Evolutionary conservation across 495 filamentous ascomycete species (phyloP).

Genomic region (Stereocaulon alpinum): DNA sequence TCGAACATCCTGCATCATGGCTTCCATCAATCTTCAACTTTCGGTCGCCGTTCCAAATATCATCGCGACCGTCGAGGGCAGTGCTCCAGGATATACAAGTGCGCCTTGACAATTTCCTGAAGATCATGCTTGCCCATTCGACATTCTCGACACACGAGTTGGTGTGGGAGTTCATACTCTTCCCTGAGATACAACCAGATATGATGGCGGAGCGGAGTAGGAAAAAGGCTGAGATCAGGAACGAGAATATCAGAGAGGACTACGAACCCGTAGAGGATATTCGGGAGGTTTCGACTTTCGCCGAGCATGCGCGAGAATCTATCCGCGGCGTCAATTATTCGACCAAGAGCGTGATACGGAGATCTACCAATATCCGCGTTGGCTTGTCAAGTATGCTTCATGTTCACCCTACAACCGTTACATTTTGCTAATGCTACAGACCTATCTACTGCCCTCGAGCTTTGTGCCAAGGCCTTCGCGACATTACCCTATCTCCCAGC

Average conservation of each 20-base stretch:
- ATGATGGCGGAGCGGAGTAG: constrained; percentile 83
- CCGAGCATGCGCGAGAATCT: constrained; percentile 78
- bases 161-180: constrained; percentile 98
- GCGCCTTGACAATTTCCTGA: constrained; percentile 75
- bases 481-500: constrained; percentile 57
- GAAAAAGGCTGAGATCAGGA: constrained; percentile 70
- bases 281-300: constrained; percentile 86
- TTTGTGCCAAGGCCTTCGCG: constrained; percentile 34
- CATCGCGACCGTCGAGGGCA: constrained; percentile 79
- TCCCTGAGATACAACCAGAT: constrained; percentile 82
- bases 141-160: constrained; percentile 96
- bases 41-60: constrained; percentile 83
- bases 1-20: constrained; percentile 94
- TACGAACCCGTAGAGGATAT: constrained; percentile 75
- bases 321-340: constrained; percentile 73
- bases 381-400: constrained; percentile 41
- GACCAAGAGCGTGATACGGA: constrained; percentile 67
- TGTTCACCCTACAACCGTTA: no score
- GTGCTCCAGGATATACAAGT: constrained; percentile 81
- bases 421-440: constrained; percentile 12
- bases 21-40: constrained; percentile 69
- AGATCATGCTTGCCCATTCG: constrained; percentile 74
- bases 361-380: constrained; percentile 49
- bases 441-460: constrained; percentile 28
- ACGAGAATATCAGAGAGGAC: constrained; percentile 80